Conservation (phyloP, 2,329 filamentous ascomycete species). For the Verticillium dahliae region DNA sequence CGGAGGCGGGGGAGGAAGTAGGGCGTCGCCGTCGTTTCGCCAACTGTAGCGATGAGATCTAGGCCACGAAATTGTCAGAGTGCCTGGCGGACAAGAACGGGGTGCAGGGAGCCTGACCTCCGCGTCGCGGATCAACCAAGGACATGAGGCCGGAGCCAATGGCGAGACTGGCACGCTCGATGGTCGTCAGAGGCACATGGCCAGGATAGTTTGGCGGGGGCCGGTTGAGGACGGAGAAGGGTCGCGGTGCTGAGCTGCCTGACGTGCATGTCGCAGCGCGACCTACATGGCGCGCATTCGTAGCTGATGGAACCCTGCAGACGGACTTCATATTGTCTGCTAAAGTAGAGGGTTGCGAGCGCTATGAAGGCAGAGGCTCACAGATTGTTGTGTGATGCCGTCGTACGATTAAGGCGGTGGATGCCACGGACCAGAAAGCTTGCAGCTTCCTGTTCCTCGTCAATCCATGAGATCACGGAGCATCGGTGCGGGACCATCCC, state of each 20-base stretch:
- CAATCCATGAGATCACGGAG: not conserved
- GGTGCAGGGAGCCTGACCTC: constrained; percentile 41
- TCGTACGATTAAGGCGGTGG: not conserved
- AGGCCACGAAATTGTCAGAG: constrained; percentile 1
- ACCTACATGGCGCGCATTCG: constrained; percentile 8
- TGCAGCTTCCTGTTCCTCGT: not conserved
- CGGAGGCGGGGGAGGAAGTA: constrained; percentile 93
- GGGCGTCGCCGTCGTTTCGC: constrained; percentile 88
- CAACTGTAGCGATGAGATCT: constrained; percentile 93
- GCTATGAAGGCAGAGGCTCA: not conserved
- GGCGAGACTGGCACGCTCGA: constrained; percentile 70
- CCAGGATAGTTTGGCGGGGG: constrained; percentile 83
- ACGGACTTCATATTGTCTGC: constrained; percentile 5
- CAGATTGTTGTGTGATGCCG: not conserved
- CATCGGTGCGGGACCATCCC: not conserved
- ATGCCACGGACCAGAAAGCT: not conserved
- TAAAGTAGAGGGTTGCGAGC: not conserved
- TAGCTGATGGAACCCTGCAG: not conserved
- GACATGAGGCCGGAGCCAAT: constrained; percentile 58
- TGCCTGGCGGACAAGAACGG: not conserved
- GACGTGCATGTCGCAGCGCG: constrained; percentile 15
- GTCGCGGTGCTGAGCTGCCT: constrained; percentile 14
- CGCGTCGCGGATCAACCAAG: constrained; percentile 70
- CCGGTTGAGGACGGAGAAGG: constrained; percentile 78
- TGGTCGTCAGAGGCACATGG: constrained; percentile 77